Evolutionary conservation across 805 yeast genomes (phyloP).

Genomic region (Martiniozyma abietophila): DNA sequence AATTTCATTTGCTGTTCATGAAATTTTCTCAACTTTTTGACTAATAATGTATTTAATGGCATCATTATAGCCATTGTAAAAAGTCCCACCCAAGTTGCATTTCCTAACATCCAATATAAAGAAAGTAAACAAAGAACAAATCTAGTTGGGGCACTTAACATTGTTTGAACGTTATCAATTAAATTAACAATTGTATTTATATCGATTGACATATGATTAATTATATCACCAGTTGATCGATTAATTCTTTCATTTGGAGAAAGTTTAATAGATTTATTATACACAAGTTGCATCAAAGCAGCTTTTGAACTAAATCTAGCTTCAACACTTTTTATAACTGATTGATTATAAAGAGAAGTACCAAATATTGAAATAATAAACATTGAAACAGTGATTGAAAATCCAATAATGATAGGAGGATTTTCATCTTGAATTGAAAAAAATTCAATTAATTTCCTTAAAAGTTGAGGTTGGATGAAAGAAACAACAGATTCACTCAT

Average conservation of each 20-base stretch:
- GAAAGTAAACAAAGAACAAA: constrained; percentile 45
- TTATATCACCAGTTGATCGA: constrained; percentile 67
- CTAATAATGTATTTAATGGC: constrained; percentile 45
- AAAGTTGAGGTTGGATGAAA: constrained; percentile 49
- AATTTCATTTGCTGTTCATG: constrained; percentile 50
- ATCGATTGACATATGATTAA: constrained; percentile 74
- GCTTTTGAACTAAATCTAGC: constrained; percentile 60
- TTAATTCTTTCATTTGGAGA: constrained; percentile 55
- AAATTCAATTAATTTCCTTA: constrained; percentile 38
- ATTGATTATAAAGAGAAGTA: constrained; percentile 61
- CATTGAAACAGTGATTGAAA: constrained; percentile 54
- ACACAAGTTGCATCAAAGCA: constrained; percentile 57
- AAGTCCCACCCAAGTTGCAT: constrained; percentile 51
- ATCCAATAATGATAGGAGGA: constrained; percentile 50
- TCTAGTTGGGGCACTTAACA: constrained; percentile 52
- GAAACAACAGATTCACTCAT: constrained; percentile 30
- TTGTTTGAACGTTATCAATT: constrained; percentile 41
- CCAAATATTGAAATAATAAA: constrained; percentile 51
- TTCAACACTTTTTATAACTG: constrained; percentile 46
- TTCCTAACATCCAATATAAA: constrained; percentile 46
- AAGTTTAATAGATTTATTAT: constrained; percentile 59
- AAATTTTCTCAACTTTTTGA: constrained; percentile 35
- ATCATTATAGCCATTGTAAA: constrained; percentile 43
- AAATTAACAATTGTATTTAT: constrained; percentile 54
- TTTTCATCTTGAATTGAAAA: constrained; percentile 26